These are phyloP conservation scores for Pichia kluyveri DNA, from an alignment of 805 yeast species.

Conservation along the genomic window DNA sequence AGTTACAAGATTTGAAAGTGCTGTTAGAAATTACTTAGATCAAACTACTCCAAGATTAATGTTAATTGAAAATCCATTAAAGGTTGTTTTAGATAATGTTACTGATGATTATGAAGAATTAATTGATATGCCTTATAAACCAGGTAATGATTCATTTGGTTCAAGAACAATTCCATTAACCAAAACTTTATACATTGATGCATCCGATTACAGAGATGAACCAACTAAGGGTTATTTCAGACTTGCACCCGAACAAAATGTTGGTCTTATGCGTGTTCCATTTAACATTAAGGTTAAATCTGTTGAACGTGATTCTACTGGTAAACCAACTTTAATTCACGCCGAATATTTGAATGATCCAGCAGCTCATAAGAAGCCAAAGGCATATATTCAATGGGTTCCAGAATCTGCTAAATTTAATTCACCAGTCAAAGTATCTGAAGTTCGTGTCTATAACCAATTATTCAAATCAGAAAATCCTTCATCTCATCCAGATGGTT, in stretches of 20 bases:
- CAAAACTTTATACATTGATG: slow-evolving; percentile 73
- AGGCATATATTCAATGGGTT: slow-evolving; percentile 96
- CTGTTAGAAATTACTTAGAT: slow-evolving; percentile 83
- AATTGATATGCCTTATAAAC: slow-evolving; percentile 80
- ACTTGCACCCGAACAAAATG: slow-evolving; percentile 88
- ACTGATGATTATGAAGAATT: slow-evolving; percentile 63
- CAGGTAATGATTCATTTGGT: slow-evolving; percentile 71
- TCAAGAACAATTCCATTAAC: slow-evolving; percentile 69
- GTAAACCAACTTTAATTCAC: slow-evolving; percentile 59
- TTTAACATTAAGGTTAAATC: slow-evolving; percentile 65
- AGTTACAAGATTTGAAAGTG: slow-evolving; percentile 77
- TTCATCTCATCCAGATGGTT: slow-evolving; percentile 79
- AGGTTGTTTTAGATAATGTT: slow-evolving; percentile 73
- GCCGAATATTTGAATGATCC: slow-evolving; percentile 71
- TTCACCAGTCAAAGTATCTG: slow-evolving; percentile 58
- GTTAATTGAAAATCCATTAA: slow-evolving; percentile 85
- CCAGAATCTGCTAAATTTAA: slow-evolving; percentile 55
- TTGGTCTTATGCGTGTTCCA: slow-evolving; percentile 90
- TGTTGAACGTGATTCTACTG: slow-evolving; percentile 51
- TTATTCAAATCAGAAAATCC: slow-evolving; percentile 91
- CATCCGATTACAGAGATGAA: slow-evolving; percentile 74
- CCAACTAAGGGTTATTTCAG: slow-evolving; percentile 74
- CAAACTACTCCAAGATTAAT: slow-evolving; percentile 88
- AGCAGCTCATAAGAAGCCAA: slow-evolving; percentile 61
- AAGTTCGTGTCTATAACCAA: slow-evolving; percentile 81